These are phyloP conservation scores for Ustilago sp. DNA, from an alignment of 1,284 basidiomycete genomes.

Conservation along the genomic window DNA sequence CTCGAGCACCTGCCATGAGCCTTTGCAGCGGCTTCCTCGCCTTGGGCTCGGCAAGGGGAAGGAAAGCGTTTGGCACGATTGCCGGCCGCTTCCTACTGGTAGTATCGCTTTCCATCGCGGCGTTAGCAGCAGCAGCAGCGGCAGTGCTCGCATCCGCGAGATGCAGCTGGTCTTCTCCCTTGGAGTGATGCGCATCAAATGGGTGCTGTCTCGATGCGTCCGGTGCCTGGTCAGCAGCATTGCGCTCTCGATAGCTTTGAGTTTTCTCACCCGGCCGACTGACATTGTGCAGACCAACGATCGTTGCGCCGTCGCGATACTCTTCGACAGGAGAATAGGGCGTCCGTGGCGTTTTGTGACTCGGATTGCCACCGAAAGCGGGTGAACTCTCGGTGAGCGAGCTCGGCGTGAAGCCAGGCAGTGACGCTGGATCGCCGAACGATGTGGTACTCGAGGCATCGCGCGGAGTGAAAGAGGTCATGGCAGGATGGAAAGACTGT, in stretches of 20 bases:
- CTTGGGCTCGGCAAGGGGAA: slow-evolving; percentile 30
- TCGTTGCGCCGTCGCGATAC: slow-evolving; percentile 38
- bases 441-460: slow-evolving; percentile 30
- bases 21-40: slow-evolving; percentile 34
- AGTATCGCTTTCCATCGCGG: slow-evolving; percentile 28
- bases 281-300: slow-evolving; percentile 34
- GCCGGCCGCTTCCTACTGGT: slow-evolving; percentile 31
- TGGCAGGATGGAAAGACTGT: slow-evolving; percentile 20
- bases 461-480: slow-evolving; percentile 37
- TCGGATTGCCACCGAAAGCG: slow-evolving; percentile 50
- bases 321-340: slow-evolving; percentile 62
- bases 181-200: not conserved
- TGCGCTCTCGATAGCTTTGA: slow-evolving; percentile 17
- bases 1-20: slow-evolving; percentile 23
- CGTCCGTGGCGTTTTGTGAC: slow-evolving; percentile 59
- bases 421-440: slow-evolving; percentile 57
- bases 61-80: slow-evolving; percentile 46
- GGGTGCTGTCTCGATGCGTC: slow-evolving; percentile 11
- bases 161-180: slow-evolving; percentile 24
- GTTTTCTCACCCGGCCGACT: slow-evolving; percentile 8
- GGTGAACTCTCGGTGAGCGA: slow-evolving; percentile 62
- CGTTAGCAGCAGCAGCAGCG: slow-evolving; percentile 33
- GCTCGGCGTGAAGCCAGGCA: slow-evolving; percentile 64
- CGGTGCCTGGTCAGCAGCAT: not conserved
- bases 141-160: slow-evolving; percentile 38